Evolutionary conservation across 441 rosid genomes (phyloP).

Genomic region (Isatis lusitanica): DNA sequence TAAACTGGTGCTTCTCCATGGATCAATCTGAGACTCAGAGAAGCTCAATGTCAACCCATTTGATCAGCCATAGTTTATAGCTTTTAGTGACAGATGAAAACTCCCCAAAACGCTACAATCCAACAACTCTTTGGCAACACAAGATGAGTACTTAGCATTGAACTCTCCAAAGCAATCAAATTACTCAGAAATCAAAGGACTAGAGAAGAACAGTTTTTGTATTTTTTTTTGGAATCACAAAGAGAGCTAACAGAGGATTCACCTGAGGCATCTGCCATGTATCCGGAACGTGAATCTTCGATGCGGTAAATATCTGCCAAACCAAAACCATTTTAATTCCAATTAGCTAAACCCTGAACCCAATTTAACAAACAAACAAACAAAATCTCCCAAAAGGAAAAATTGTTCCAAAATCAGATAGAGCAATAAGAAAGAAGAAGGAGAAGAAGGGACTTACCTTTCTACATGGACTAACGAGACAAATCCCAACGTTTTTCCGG

Average conservation of each 20-base stretch:
- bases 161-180: conserved; percentile 11
- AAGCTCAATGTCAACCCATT: neutral
- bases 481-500: conserved; percentile 69
- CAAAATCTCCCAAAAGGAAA: neutral
- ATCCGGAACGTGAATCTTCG: conserved; percentile 57
- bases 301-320: conserved; percentile 60
- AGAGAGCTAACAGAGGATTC: conserved; percentile 2
- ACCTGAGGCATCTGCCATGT: conserved; percentile 89
- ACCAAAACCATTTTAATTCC: conserved; percentile 11
- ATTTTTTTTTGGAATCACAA: neutral
- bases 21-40: neutral
- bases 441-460: conserved; percentile 41
- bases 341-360: neutral
- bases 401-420: neutral
- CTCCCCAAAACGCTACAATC: neutral
- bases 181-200: neutral
- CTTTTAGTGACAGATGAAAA: neutral
- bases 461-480: conserved; percentile 56
- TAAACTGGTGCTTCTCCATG: neutral
- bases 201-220: neutral
- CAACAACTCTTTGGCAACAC: neutral
- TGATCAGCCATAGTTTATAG: neutral
- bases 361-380: neutral
- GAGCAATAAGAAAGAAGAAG: neutral
- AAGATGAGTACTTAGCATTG: neutral